Conservation (phyloP, 208 protist genomes). For the Acanthamoeba culbertsoni region DNA sequence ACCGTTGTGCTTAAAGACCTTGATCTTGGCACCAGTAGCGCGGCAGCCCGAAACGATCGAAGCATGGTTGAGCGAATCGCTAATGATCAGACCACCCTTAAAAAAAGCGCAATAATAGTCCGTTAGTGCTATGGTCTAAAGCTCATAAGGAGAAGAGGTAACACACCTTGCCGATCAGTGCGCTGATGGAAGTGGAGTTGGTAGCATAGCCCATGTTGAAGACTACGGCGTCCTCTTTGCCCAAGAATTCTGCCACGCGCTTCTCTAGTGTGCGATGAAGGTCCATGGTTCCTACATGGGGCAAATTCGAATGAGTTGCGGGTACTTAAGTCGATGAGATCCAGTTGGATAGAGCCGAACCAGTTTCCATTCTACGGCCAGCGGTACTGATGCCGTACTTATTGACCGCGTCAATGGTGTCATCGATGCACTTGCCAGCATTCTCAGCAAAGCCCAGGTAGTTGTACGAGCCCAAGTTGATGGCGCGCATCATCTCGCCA, state of each 20-base stretch:
- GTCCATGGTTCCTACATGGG: constrained; percentile 41
- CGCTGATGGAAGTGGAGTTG: constrained; percentile 82
- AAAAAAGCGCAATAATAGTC: neutral
- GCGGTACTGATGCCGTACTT: constrained; percentile 85
- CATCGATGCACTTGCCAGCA: constrained; percentile 85
- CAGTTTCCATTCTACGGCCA: constrained; percentile 80
- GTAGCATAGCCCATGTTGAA: constrained; percentile 88
- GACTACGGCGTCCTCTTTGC: constrained; percentile 82
- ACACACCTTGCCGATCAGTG: constrained; percentile 70
- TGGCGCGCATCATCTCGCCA: constrained; percentile 83
- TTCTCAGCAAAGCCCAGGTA: constrained; percentile 98
- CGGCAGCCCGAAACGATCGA: constrained; percentile 82
- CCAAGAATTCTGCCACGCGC: constrained; percentile 77
- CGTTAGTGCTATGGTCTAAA: neutral
- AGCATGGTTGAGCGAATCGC: constrained; percentile 83
- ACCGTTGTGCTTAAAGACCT: constrained; percentile 85
- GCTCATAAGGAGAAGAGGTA: too few species aligned
- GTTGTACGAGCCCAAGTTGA: constrained; percentile 98
- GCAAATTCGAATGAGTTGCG: neutral
- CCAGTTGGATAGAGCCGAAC: neutral
- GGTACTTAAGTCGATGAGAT: neutral
- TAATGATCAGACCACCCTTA: constrained; percentile 79
- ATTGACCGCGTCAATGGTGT: constrained; percentile 87
- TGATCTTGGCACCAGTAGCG: constrained; percentile 78
- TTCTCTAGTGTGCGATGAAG: constrained; percentile 74